A percentile compares a stretch with the other conserved stretches of the same genome.
Conservation (phyloP, 192 early-diverging fungal species). For the Piromyces finnis region DNA sequence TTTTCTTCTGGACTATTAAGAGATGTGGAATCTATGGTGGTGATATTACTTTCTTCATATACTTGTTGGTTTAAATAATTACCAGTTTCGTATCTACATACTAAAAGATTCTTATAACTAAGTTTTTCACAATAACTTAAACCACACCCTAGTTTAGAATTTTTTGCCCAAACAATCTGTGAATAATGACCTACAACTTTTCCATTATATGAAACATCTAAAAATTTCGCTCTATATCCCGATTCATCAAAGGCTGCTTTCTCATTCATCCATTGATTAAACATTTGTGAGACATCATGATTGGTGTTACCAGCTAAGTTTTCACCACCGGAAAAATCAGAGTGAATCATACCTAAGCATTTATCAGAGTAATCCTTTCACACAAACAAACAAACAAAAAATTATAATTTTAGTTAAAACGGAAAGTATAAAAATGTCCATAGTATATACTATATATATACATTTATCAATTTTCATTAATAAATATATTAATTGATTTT, state of each 20-base stretch:
- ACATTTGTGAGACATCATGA: not conserved
- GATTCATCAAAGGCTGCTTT: not conserved
- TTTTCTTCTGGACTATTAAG: too few relatives aligned
- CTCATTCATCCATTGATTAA: not conserved
- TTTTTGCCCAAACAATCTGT: not conserved
- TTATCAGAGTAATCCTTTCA: not conserved
- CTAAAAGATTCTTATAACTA: not conserved
- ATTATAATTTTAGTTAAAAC: not conserved
- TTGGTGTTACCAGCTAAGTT: not conserved
- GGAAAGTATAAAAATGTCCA: not conserved
- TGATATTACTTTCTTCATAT: not conserved
- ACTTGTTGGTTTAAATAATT: not conserved
- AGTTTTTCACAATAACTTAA: not conserved
- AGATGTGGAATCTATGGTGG: too few relatives aligned
- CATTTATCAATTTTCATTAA: too few relatives aligned
- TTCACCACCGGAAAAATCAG: not conserved
- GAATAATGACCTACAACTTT: not conserved
- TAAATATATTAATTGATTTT: too few relatives aligned
- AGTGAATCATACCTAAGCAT: not conserved
- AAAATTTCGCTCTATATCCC: not conserved
- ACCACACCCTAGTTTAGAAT: not conserved
- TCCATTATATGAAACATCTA: not conserved
- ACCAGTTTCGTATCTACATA: not conserved
- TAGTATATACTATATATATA: too few relatives aligned
- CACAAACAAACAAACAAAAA: not conserved